Evolutionary conservation across 1,284 basidiomycete species (phyloP), one percentile per base, ranked within the genome.

Genomic region (Phaffia rhodozyma): DNA sequence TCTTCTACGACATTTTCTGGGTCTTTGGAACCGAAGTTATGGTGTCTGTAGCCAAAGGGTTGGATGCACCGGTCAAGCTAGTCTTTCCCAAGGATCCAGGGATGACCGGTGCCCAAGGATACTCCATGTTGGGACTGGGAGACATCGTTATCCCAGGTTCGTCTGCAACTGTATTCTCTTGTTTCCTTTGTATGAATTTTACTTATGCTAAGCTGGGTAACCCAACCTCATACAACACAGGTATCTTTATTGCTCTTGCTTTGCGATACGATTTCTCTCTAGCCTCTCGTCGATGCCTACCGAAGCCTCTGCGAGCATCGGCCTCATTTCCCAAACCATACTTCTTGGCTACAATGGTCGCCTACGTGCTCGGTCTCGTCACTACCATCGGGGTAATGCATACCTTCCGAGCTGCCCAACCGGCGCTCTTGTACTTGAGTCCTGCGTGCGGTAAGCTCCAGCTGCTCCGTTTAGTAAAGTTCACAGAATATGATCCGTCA

Each of bases 31-130:
- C 85, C 0, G 65, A 68, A 25, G 66, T 72, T 38, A 93, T 94
- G 91, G 86, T 93, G 38, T 85, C 86, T 68, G 94, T 97, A 0
- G 94, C 94, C 1, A 92, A 87, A 47, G 85, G 82, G 63, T 83
- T 97, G 64, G 92, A 97, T 70, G 84, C 87, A n/a, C 94, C 94
- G 18, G 96, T 94, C 77, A 94, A 94, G 68, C 73, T 94, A 48
- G 78, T 92, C 49, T 92, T 87, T 81, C 86, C 90, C 0, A 90
- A 89, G 70, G 67, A 67, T 84, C 63, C 71, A 70, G n/a, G 83
- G 86, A 68, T 78, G 79, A 25, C 75, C 34, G 75, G 77, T 53
- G 76, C 76, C 51, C 75, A 80, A 57, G 89, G 90, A 13, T 89
- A 85, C 74, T 88, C 91, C 49, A 88, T 97, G 85, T 84, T 98